These are phyloP conservation scores for Microsporum audouinii DNA, from an alignment of 2,329 filamentous ascomycete genomes.

Conservation along the genomic window DNA sequence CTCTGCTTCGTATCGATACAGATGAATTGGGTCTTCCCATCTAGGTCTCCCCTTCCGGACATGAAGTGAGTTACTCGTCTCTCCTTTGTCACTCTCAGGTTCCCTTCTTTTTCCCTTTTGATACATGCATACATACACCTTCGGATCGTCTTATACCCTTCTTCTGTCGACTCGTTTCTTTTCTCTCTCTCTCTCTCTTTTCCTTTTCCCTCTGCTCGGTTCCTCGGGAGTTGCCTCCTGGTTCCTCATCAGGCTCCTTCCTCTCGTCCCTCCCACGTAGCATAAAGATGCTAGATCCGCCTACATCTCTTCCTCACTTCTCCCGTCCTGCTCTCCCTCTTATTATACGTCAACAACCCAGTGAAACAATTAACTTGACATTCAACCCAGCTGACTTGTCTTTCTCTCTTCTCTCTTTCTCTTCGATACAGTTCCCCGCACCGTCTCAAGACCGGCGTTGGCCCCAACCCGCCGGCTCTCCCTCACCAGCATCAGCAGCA, in stretches of 20 bases:
- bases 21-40: slow-evolving; percentile 17
- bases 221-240: slow-evolving; percentile 2
- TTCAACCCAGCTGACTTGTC: slow-evolving; percentile 1
- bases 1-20: slow-evolving; percentile 14
- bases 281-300: slow-evolving; percentile 12
- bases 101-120: background rate
- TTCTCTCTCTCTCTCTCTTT: background rate
- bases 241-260: slow-evolving; percentile 9
- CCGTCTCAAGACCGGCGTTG: slow-evolving; percentile 31
- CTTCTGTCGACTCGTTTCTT: background rate
- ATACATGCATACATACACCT: background rate
- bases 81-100: slow-evolving; percentile 3
- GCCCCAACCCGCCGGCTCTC: slow-evolving; percentile 25
- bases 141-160: background rate
- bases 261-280: slow-evolving; percentile 9
- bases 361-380: slow-evolving; percentile 8
- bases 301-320: slow-evolving; percentile 5
- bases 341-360: slow-evolving; percentile 6
- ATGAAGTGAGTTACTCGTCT: slow-evolving; percentile 16
- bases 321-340: slow-evolving; percentile 6
- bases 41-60: slow-evolving; percentile 17
- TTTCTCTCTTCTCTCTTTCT: slow-evolving; percentile 9
- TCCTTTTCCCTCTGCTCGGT: slow-evolving; percentile 7
- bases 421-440: slow-evolving; percentile 28
- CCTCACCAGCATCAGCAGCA: slow-evolving; percentile 14